Base-by-base conservation (phyloP, 1,139 yeast species). In the Petasospora rhodanensis region DNA sequence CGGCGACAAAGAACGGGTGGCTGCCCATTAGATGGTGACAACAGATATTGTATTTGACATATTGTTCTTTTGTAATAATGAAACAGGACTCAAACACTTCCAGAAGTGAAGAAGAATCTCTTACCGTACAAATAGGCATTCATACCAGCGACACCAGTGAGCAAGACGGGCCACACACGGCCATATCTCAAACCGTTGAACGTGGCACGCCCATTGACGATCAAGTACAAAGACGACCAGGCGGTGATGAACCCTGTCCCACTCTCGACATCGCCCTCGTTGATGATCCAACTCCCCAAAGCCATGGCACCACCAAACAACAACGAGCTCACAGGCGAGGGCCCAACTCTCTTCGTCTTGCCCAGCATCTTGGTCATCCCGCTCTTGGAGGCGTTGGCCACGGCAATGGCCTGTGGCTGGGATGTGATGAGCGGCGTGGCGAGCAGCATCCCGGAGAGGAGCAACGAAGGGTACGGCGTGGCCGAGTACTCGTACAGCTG, bases 231-330 rank as follows among this genome's bases (percentile, higher is more conserved):
- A 4, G 84, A 56, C 12, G 87, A 76, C 97, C 97, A 91, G 4
- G 95, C 95, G 19, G 83, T 72, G 6, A 77, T 68, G 58, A 91
- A 85, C 0, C 96, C 97, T 2, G 95, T 74, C 7, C 96, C 97
- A 59, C 85, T 81, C 33, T 74, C 70, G 23, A 77, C 62, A 51
- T 87, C 96, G 13, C 87, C 84, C 53, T 89, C 97, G 46, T 66
- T 66, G 36, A 82, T 73, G 66, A 89, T 80, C 66, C 75, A 83
- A 12, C 89, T 85, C 17, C 96, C 96, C 13, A 84, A 60, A 2
- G 81, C 83, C 45, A 76, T 67, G 20, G 89, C 80, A 1, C 75
- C 63, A 6, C 94, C 89, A 55, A 85, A 86, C 4, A 78, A 59
- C 8, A 68, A 46, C 14, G 73, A 68, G 23, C 71, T 62, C 19